Percentiles rank a stretch among this genome's conserved stretches.
These are phyloP conservation scores for Pythium dissotocum DNA, from an alignment of 352 stramenopile genomes.

Conservation along the genomic window DNA sequence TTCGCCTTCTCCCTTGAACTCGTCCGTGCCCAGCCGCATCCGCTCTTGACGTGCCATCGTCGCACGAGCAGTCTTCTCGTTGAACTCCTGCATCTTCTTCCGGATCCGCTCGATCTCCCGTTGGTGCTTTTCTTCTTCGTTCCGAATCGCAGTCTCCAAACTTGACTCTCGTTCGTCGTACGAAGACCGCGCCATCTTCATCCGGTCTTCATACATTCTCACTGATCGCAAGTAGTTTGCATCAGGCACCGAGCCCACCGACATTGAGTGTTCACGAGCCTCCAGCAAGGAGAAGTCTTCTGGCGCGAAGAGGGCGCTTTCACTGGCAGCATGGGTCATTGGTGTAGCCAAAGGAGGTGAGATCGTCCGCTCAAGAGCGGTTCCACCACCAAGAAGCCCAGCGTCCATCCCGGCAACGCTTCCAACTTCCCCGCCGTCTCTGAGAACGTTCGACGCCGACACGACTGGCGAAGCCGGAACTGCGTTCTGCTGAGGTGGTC, in stretches of 20 bases:
- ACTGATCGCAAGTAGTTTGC: constrained; percentile 59
- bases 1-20: constrained; percentile 25
- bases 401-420: not conserved
- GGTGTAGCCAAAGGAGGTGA: not conserved
- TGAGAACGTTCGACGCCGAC: not conserved
- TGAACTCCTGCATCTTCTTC: constrained; percentile 84
- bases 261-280: constrained; percentile 57
- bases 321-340: constrained; percentile 46
- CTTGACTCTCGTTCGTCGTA: constrained; percentile 75
- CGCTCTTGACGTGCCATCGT: constrained; percentile 62
- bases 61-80: constrained; percentile 61
- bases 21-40: constrained; percentile 29
- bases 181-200: constrained; percentile 56
- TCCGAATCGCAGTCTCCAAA: constrained; percentile 70
- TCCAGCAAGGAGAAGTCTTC: constrained; percentile 48
- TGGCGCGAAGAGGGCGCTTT: constrained; percentile 38
- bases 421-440: not conserved
- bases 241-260: constrained; percentile 57
- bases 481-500: not conserved
- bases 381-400: not conserved
- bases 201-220: constrained; percentile 60
- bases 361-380: not conserved
- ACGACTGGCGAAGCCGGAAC: not conserved
- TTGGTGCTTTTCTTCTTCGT: constrained; percentile 81
- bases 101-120: constrained; percentile 81